Evolutionary conservation across 2,329 filamentous ascomycete genomes (phyloP).

Genomic region (Colletotrichum shisoi): DNA sequence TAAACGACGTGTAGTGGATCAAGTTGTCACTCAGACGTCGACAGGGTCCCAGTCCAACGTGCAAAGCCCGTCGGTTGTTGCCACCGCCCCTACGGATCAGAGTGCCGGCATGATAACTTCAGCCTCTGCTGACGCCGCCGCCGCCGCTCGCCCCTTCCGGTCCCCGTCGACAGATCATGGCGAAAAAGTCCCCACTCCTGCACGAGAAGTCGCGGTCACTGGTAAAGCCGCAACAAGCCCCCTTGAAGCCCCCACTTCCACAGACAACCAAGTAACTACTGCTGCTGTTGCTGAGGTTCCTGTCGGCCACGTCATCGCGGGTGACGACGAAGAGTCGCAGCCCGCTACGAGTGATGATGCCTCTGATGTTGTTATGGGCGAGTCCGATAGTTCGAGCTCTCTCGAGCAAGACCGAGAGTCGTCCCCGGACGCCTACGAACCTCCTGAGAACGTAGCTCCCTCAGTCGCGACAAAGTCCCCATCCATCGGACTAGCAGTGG

Average conservation of each 20-base stretch:
- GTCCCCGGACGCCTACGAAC: constrained; percentile 64
- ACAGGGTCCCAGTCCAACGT: constrained; percentile 10
- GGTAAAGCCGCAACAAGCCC: constrained; percentile 25
- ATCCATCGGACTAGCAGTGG: constrained; percentile 46
- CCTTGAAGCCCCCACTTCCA: constrained; percentile 6
- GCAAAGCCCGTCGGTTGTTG: constrained; percentile 7
- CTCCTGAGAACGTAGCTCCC: constrained; percentile 53
- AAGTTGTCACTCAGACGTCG: constrained; percentile 6
- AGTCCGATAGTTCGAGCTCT: constrained; percentile 28
- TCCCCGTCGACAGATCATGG: constrained; percentile 1
- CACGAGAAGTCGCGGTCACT: constrained; percentile 25
- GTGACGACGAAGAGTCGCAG: constrained; percentile 18
- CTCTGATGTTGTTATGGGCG: constrained; percentile 39
- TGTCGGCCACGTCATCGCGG: neutral
- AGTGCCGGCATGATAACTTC: neutral
- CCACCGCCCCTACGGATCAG: neutral
- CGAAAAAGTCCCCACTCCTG: neutral
- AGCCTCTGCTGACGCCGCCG: neutral
- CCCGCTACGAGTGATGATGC: constrained; percentile 25
- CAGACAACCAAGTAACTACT: constrained; percentile 13
- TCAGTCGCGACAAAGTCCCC: constrained; percentile 67
- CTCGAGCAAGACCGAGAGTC: constrained; percentile 39
- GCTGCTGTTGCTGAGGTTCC: constrained; percentile 1
- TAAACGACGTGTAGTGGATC: constrained; percentile 22
- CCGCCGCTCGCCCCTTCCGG: neutral